Base-by-base conservation (phyloP, 1,139 yeast genomes). In the Taphrina sp. region DNA sequence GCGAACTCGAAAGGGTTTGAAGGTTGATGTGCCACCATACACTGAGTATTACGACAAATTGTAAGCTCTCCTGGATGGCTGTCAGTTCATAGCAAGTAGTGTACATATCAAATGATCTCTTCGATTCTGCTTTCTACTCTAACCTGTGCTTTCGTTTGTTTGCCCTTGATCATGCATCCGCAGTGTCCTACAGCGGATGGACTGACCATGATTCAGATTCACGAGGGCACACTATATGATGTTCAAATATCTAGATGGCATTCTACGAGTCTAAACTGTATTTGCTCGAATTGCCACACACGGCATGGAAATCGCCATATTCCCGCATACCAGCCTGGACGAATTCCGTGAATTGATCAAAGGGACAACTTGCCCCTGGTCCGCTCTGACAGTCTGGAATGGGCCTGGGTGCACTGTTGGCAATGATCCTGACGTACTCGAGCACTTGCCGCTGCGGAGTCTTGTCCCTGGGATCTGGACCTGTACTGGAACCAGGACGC, bases 21-120 rank as follows among this genome's bases (percentile, higher is more conserved):
- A 92, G 87, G 89, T 87, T 70, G 84, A 75, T 70, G 96, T 90
- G 76, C 97, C 98, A 79, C 95, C 95, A 76, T 92, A 92, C 87
- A 95, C 88, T 79, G 97, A 92, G 81, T 92, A 87, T 85, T 92
- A 92, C 82, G 98, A 92, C 83, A 90, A 90, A 80, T 88, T 92
- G 79, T 92, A 88, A 83, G 79, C 41, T 26, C n/a, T 4, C 14
- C 24, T 39, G 12, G 12, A 28, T 8, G 31, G 12, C 31, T 28
- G 7, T 7, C 31, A 28, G 31, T 28, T 12, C 12, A 8, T 28
- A 7, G 31, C 31, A 28, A 28, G 31, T n/a, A n/a, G n/a, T n/a
- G n/a, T n/a, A n/a, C n/a, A n/a, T n/a, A n/a, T n/a, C n/a, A n/a
- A n/a, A n/a, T n/a, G n/a, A n/a, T n/a, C n/a, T n/a, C n/a, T n/a